A percentile compares a stretch with the other conserved stretches of the same genome.
These are phyloP conservation scores for Xylaria cubensis DNA, from an alignment of 495 filamentous ascomycete species.

Conservation along the genomic window DNA sequence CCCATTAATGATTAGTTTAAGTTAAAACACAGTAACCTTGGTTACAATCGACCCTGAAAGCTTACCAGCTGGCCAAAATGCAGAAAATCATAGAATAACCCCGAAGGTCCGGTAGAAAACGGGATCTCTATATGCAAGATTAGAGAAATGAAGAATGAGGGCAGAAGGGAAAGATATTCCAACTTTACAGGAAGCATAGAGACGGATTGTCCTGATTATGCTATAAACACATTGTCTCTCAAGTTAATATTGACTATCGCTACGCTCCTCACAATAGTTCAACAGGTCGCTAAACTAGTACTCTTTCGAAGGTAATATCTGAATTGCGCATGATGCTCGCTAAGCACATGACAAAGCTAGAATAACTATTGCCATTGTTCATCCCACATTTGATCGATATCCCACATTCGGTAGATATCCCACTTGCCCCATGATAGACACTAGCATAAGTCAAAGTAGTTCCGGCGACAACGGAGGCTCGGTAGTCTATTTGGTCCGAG, in stretches of 20 bases:
- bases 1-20: background rate
- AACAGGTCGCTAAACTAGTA: background rate
- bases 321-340: background rate
- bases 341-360: background rate
- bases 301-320: background rate
- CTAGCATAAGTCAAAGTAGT: background rate
- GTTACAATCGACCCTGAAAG: background rate
- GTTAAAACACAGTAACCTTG: background rate
- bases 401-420: background rate
- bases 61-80: background rate
- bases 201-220: background rate
- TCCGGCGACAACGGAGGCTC: background rate
- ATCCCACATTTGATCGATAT: too few species aligned
- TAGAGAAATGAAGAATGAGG: background rate
- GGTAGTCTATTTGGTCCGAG: background rate
- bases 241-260: background rate
- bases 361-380: background rate
- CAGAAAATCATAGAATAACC: background rate
- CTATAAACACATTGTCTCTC: background rate
- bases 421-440: background rate
- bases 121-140: too few species aligned
- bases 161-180: background rate
- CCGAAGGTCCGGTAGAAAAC: background rate
- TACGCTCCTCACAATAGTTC: background rate
- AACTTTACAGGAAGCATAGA: background rate